Evolutionary conservation across 805 yeast genomes (phyloP).

Genomic region (Ogataea kodamae): DNA sequence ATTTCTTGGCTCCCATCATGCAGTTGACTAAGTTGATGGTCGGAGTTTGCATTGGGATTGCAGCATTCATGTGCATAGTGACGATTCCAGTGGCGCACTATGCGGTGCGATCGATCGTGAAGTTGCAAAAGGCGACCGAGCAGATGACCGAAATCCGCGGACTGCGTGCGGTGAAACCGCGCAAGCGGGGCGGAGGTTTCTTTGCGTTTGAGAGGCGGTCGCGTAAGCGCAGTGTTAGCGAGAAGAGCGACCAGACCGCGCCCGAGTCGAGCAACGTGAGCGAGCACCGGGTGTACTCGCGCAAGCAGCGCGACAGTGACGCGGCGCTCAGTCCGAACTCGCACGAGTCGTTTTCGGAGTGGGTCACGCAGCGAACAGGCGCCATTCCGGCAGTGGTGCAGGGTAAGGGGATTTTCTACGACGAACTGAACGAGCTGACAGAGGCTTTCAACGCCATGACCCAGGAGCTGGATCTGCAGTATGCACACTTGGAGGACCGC

Average conservation of each 20-base stretch:
- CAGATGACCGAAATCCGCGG: conserved; percentile 48
- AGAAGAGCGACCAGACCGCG: not conserved
- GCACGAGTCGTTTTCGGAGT: conserved; percentile 10
- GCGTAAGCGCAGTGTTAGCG: not conserved
- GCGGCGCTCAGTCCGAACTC: conserved; percentile 11
- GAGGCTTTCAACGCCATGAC: conserved; percentile 92
- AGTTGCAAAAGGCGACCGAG: conserved; percentile 80
- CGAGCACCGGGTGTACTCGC: conserved; percentile 2
- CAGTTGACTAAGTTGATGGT: conserved; percentile 64
- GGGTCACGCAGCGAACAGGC: conserved; percentile 6
- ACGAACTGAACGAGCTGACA: conserved; percentile 84
- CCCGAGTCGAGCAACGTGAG: conserved; percentile 6
- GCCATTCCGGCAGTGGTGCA: conserved; percentile 26
- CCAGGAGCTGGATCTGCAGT: conserved; percentile 80
- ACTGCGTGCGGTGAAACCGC: conserved; percentile 16
- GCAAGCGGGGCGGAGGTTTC: conserved; percentile 20
- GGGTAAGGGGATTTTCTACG: conserved; percentile 50
- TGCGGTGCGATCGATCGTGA: conserved; percentile 79
- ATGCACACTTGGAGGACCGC: conserved; percentile 80
- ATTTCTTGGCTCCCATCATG: conserved; percentile 59
- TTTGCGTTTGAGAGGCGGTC: conserved; percentile 14
- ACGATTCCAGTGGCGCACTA: conserved; percentile 82
- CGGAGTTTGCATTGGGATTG: conserved; percentile 77
- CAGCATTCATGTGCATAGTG: conserved; percentile 66
- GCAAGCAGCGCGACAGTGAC: conserved; percentile 1